Evolutionary conservation across 2,329 filamentous ascomycete genomes (phyloP).

Genomic region (Aspergillus aculeatinus): DNA sequence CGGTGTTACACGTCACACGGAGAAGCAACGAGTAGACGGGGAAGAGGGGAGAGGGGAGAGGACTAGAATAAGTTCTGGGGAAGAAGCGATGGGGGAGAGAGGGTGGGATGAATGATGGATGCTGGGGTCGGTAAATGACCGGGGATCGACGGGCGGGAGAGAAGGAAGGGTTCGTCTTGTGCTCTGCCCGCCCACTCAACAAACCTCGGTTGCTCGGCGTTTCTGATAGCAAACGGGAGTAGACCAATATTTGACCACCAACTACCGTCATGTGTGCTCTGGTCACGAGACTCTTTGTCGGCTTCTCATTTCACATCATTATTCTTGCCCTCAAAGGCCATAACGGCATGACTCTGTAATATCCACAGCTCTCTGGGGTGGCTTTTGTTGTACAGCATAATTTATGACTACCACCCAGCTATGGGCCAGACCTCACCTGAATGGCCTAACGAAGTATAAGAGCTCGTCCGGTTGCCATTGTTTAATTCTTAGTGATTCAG

Average conservation of each 20-base stretch:
- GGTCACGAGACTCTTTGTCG: not conserved
- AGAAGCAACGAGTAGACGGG: conserved; percentile 4
- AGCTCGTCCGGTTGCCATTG: no score
- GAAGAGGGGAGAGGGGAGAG: conserved; percentile 11
- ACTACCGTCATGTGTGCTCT: not conserved
- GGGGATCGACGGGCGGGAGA: conserved; percentile 9
- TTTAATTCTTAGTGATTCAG: not conserved
- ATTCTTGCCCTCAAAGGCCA: not conserved
- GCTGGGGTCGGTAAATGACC: conserved; percentile 19
- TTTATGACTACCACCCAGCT: no score
- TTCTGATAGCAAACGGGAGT: not conserved
- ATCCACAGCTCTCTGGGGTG: no score
- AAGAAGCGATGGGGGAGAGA: not conserved
- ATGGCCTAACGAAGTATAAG: no score
- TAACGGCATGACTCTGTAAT: not conserved
- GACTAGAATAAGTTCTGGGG: conserved; percentile 1
- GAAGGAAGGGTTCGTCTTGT: not conserved
- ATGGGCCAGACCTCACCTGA: no score
- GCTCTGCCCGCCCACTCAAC: conserved; percentile 5
- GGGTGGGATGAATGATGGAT: conserved; percentile 3
- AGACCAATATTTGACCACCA: not conserved
- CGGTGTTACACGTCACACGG: conserved; percentile 7
- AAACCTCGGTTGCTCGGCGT: conserved; percentile 16
- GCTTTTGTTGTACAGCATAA: no score
- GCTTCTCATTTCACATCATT: not conserved